Percentiles rank a stretch among this genome's conserved stretches.
Conservation (phyloP, 164 flowering plant genomes). For the Kingdonia uniflora region DNA sequence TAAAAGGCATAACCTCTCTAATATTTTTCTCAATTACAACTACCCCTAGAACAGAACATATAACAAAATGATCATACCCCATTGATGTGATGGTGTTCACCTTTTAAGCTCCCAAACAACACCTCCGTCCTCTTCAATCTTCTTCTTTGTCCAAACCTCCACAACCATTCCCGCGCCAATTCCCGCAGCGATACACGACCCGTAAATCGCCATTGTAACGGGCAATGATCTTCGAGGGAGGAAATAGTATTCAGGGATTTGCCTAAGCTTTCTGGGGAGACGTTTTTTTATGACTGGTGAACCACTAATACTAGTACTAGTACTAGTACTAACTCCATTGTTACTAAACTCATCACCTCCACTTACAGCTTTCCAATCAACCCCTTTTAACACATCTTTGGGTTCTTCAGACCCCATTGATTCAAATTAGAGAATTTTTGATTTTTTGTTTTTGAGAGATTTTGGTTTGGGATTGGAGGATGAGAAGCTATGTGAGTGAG, state of each 20-base stretch:
- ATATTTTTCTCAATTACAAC: too few relatives aligned
- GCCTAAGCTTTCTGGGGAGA: slow-evolving; percentile 51
- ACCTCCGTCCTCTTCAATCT: slow-evolving; percentile 68
- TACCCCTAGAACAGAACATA: too few relatives aligned
- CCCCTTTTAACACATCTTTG: slow-evolving; percentile 39
- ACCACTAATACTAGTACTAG: slow-evolving; percentile 18
- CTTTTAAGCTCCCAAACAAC: slow-evolving; percentile 61
- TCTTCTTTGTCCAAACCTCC: slow-evolving; percentile 75
- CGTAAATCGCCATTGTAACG: slow-evolving; percentile 50
- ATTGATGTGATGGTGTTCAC: too few relatives aligned
- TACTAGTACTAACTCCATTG: too few relatives aligned
- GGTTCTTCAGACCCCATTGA: slow-evolving; percentile 42
- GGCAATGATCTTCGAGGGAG: slow-evolving; percentile 68
- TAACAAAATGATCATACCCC: too few relatives aligned
- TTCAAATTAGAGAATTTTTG: too few relatives aligned
- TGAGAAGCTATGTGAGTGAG: too few relatives aligned
- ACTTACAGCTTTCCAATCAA: slow-evolving; percentile 56
- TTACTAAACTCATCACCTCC: slow-evolving; percentile 5
- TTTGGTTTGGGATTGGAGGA: too few relatives aligned
- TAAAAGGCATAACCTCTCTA: too few relatives aligned
- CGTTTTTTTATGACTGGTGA: slow-evolving; percentile 41
- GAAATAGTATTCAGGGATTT: slow-evolving; percentile 74
- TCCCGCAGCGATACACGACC: slow-evolving; percentile 62
- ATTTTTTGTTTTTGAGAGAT: too few relatives aligned
- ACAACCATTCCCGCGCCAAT: slow-evolving; percentile 81